Conservation (phyloP, 2,329 filamentous ascomycete genomes). For the Neobulgaria alba region DNA sequence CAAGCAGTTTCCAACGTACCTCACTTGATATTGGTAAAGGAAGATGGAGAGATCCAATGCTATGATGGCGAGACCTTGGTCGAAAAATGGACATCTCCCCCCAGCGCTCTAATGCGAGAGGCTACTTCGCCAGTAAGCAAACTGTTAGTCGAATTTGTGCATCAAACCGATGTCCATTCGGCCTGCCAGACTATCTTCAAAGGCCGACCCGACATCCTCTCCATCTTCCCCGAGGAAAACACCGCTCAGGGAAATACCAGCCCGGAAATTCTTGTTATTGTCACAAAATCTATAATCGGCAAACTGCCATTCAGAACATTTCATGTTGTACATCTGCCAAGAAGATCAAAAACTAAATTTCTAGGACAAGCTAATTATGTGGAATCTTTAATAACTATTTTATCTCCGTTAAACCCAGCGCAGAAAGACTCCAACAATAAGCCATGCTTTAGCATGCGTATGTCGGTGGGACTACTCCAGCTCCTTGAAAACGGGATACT, state of each 20-base stretch:
- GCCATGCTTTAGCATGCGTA: slow-evolving; percentile 48
- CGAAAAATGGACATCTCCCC: slow-evolving; percentile 39
- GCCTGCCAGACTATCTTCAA: slow-evolving; percentile 35
- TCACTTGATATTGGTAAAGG: slow-evolving; percentile 47
- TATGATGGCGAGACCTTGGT: slow-evolving; percentile 48
- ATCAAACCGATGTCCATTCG: slow-evolving; percentile 26
- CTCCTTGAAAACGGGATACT: slow-evolving; percentile 47
- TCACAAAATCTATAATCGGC: slow-evolving; percentile 14
- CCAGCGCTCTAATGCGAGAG: slow-evolving; percentile 27
- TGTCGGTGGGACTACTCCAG: slow-evolving; percentile 54
- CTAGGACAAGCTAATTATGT: slow-evolving; percentile 20
- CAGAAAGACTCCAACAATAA: not conserved
- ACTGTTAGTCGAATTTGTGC: slow-evolving; percentile 25
- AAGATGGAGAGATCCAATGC: slow-evolving; percentile 52
- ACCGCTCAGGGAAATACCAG: slow-evolving; percentile 36
- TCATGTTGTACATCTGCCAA: slow-evolving; percentile 26
- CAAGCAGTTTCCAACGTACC: slow-evolving; percentile 7
- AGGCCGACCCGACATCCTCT: slow-evolving; percentile 43
- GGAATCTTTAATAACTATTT: slow-evolving; percentile 21
- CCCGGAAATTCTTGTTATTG: slow-evolving; percentile 45
- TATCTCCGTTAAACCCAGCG: slow-evolving; percentile 11
- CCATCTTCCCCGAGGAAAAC: slow-evolving; percentile 41
- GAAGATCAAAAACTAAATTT: slow-evolving; percentile 13
- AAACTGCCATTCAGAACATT: slow-evolving; percentile 13
- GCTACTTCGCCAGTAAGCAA: slow-evolving; percentile 29